Conservation (phyloP, 495 filamentous ascomycete species). For the Hypoxylon perforatum region DNA sequence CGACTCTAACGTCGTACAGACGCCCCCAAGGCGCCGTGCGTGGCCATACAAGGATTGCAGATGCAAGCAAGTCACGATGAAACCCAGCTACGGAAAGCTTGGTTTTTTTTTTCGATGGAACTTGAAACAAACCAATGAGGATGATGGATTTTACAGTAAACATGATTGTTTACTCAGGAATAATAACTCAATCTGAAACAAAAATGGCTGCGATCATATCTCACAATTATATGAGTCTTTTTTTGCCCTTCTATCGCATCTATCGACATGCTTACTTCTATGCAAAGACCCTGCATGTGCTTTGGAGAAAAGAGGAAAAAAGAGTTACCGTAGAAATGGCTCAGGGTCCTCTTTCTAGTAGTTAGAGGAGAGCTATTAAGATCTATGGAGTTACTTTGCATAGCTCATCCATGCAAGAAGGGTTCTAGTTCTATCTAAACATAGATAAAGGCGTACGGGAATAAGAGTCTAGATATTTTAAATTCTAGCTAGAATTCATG, state of each 20-base stretch:
- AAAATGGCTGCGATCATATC: background rate
- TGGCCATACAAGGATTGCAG: conserved; percentile 24
- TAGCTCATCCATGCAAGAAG: conserved; percentile 22
- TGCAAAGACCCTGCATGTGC: conserved; percentile 2
- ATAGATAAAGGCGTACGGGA: background rate
- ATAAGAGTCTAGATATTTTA: background rate
- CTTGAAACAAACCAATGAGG: conserved; percentile 33
- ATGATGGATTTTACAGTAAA: conserved; percentile 20
- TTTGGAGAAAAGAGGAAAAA: conserved; percentile 1
- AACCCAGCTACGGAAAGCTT: conserved; percentile 42
- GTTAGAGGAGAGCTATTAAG: conserved; percentile 12
- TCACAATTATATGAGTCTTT: conserved; percentile 19
- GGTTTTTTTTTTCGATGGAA: conserved; percentile 24
- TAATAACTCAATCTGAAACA: conserved; percentile 21
- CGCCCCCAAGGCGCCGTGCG: conserved; percentile 31
- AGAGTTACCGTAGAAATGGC: conserved; percentile 20
- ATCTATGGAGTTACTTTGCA: conserved; percentile 9
- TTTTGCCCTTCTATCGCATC: conserved; percentile 6
- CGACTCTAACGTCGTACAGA: conserved; percentile 17
- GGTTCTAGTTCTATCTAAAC: conserved; percentile 15
- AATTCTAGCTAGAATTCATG: background rate
- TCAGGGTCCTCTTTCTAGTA: conserved; percentile 27
- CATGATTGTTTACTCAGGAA: conserved; percentile 22
- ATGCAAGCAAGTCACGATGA: conserved; percentile 41
- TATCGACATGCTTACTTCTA: conserved; percentile 9